These are phyloP conservation scores for Alternaria tenuissima DNA, from an alignment of 2,329 filamentous ascomycete species.

Conservation along the genomic window DNA sequence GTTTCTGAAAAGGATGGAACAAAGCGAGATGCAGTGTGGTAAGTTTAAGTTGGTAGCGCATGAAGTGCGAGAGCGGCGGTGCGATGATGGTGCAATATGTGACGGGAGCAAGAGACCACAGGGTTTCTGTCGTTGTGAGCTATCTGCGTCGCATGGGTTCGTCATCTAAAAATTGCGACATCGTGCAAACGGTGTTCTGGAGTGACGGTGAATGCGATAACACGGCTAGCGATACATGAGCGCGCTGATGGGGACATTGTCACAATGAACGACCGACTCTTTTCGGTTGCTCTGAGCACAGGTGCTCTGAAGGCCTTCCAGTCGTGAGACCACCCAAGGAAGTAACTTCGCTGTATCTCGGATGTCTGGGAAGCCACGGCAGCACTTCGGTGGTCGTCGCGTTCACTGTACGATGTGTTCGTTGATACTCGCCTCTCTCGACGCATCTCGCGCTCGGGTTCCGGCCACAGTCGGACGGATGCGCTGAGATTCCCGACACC, in stretches of 20 bases:
- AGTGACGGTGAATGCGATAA: background rate
- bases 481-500: background rate
- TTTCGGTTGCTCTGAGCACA: background rate
- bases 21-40: background rate
- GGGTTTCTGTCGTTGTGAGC: background rate
- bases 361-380: background rate
- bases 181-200: conserved; percentile 6
- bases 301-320: background rate
- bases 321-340: background rate
- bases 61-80: background rate
- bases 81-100: background rate
- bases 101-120: rapidly evolving
- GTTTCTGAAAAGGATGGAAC: no score
- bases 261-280: background rate
- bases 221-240: background rate
- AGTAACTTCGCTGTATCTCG: background rate
- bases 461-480: background rate
- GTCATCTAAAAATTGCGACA: background rate
- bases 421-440: background rate
- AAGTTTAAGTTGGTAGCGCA: background rate
- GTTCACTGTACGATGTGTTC: background rate
- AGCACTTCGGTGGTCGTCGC: background rate
- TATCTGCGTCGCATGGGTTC: background rate
- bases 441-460: background rate
- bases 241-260: background rate